These are phyloP conservation scores for Rhizophlyctis rosea DNA, from an alignment of 192 early-diverging fungal genomes.

Conservation along the genomic window DNA sequence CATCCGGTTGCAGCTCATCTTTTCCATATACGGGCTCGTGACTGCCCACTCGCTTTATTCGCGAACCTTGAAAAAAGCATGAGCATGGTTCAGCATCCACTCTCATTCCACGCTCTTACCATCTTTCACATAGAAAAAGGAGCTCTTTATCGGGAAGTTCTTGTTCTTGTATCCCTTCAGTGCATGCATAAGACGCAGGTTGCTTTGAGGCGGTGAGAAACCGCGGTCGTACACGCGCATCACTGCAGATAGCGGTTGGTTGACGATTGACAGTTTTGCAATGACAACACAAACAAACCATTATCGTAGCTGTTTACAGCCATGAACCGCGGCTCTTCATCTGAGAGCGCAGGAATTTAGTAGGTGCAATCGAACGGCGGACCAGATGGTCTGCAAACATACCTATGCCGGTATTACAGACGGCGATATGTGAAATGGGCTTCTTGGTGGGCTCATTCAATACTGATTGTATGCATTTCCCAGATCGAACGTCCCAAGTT, in stretches of 20 bases:
- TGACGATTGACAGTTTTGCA: background rate
- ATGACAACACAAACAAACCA: constrained; percentile 47
- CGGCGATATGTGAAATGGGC: constrained; percentile 74
- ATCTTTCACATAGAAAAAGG: constrained; percentile 71
- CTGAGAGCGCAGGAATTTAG: constrained; percentile 12
- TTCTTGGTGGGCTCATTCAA: constrained; percentile 66
- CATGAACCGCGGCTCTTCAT: constrained; percentile 73
- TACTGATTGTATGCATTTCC: constrained; percentile 53
- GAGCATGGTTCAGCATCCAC: constrained; percentile 3
- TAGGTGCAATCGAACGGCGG: background rate
- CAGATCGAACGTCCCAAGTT: constrained; percentile 86
- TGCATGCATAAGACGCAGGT: constrained; percentile 68
- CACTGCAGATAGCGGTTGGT: constrained; percentile 46
- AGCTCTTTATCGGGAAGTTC: constrained; percentile 93
- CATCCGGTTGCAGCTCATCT: constrained; percentile 22
- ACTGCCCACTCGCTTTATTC: constrained; percentile 13
- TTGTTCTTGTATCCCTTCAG: constrained; percentile 90
- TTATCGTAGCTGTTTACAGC: constrained; percentile 94
- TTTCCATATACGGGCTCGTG: constrained; percentile 45
- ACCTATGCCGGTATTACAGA: constrained; percentile 44
- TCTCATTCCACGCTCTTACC: constrained; percentile 39
- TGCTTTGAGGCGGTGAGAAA: constrained; percentile 68
- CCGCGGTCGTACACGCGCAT: constrained; percentile 90
- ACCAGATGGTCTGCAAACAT: background rate
- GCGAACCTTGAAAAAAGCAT: constrained; percentile 3